phyloP scores from a whole-genome alignment of 192 early-diverging fungal genomes.

The Backusella circina region DNA sequence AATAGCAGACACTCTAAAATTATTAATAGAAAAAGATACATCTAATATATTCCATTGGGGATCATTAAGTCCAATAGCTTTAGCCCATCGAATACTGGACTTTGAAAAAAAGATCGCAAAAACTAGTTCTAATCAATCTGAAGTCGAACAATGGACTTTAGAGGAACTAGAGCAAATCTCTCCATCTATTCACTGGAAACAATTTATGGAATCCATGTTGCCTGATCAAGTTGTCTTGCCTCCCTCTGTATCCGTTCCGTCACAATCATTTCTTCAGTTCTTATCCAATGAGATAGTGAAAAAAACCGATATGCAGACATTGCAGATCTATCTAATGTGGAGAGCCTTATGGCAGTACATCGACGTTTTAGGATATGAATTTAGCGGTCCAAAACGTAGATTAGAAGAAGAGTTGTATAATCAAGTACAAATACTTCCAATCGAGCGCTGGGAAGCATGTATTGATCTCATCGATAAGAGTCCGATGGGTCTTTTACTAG shows the following conservation, averaged over 20 bases:
- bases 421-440: conserved; percentile 36
- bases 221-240: conserved; percentile 7
- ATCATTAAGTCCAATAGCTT: conserved; percentile 13
- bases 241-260: background rate
- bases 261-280: background rate
- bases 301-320: conserved; percentile 29
- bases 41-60: conserved; percentile 14
- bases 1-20: conserved; percentile 41
- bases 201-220: background rate
- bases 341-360: conserved; percentile 36
- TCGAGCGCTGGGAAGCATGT: conserved; percentile 40
- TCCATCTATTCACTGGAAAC: conserved; percentile 5
- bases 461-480: conserved; percentile 24
- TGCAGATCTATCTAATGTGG: conserved; percentile 55
- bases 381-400: conserved; percentile 31
- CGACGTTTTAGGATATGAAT: conserved; percentile 30
- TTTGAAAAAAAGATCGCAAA: conserved; percentile 57
- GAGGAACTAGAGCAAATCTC: background rate
- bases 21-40: conserved; percentile 26
- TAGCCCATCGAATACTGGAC: conserved; percentile 51
- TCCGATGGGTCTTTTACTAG: conserved; percentile 35
- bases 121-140: background rate
- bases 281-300: conserved; percentile 26
- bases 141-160: conserved; percentile 1
- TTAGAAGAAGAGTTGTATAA: conserved; percentile 35